These are phyloP conservation scores for Hydnum rufescens DNA, from an alignment of 768 basidiomycete genomes.

Conservation along the genomic window DNA sequence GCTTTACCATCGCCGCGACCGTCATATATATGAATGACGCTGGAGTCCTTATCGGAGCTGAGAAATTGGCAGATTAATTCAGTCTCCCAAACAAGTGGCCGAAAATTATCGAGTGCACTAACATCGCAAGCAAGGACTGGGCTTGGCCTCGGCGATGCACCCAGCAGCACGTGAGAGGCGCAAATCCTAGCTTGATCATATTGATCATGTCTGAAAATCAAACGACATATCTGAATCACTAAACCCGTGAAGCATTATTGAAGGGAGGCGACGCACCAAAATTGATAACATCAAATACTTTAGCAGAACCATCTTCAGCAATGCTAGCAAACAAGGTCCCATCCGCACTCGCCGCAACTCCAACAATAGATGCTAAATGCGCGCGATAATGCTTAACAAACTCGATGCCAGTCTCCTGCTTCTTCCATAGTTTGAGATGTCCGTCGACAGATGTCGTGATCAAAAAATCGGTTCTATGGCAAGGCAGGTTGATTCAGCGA, in stretches of 20 bases:
- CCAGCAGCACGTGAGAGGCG: constrained; percentile 85
- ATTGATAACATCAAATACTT: constrained; percentile 95
- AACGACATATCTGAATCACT: neutral
- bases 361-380: constrained; percentile 58
- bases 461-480: constrained; percentile 70
- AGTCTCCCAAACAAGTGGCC: constrained; percentile 3
- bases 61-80: neutral
- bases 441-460: constrained; percentile 92
- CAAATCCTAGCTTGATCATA: constrained; percentile 76
- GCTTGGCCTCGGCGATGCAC: constrained; percentile 79
- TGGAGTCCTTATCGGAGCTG: constrained; percentile 61
- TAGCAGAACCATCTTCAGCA: constrained; percentile 77
- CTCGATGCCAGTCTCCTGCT: constrained; percentile 86
- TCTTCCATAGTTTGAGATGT: constrained; percentile 97
- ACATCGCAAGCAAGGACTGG: constrained; percentile 77
- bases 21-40: constrained; percentile 76
- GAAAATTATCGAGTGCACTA: constrained; percentile 7
- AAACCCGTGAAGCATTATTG: neutral
- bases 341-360: constrained; percentile 74
- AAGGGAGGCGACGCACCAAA: constrained; percentile 47
- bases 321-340: constrained; percentile 84
- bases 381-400: constrained; percentile 98
- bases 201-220: constrained; percentile 80
- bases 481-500: neutral
- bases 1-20: constrained; percentile 70